These are phyloP conservation scores for Massariosphaeria phaeospora DNA, from an alignment of 495 filamentous ascomycete genomes.

Conservation along the genomic window DNA sequence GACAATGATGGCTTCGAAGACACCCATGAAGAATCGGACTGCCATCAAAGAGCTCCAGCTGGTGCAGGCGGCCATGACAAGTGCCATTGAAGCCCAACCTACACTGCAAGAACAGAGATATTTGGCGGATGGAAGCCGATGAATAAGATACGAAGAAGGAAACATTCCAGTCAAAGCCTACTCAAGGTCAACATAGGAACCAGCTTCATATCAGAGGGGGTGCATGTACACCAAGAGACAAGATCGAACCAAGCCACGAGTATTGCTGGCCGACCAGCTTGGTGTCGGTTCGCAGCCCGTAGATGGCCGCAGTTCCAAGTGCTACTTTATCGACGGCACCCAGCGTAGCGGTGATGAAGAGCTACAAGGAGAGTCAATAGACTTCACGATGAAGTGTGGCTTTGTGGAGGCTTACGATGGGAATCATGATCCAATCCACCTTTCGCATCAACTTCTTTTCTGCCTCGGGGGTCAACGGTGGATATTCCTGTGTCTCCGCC, in stretches of 20 bases:
- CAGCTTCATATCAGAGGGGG: neutral
- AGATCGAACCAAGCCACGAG: neutral
- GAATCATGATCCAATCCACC: neutral
- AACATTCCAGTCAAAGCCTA: neutral
- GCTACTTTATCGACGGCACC: neutral
- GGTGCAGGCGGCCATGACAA: neutral
- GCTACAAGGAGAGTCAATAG: neutral
- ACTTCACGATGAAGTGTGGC: neutral
- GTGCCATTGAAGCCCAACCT: neutral
- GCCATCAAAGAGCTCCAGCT: neutral
- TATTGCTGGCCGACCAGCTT: constrained; percentile 2
- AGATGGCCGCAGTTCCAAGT: neutral
- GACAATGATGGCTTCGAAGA: constrained; percentile 3
- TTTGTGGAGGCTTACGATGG: neutral
- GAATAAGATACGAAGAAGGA: neutral
- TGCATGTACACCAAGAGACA: neutral
- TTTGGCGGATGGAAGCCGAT: neutral
- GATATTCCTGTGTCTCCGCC: neutral
- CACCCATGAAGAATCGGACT: neutral
- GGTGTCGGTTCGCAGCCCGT: neutral
- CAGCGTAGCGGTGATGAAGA: neutral
- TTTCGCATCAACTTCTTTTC: neutral
- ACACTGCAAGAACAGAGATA: neutral
- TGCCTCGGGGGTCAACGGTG: neutral
- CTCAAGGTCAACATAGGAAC: neutral